Base-by-base conservation (phyloP, 2,329 filamentous ascomycete genomes). In the Dactylellina sp. region DNA sequence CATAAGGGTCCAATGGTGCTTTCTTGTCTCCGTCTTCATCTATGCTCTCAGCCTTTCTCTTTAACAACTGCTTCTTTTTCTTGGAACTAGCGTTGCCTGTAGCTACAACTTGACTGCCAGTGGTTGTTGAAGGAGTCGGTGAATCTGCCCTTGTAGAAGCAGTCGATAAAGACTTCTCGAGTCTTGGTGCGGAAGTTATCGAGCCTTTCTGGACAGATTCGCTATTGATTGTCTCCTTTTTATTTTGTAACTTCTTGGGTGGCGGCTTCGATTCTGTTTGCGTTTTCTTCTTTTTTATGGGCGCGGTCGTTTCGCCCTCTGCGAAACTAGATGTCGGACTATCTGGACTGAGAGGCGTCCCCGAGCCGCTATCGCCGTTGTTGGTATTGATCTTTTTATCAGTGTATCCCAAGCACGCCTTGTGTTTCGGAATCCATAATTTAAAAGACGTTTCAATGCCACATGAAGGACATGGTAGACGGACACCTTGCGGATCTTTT, bases 21-120 rank as follows among this genome's bases (percentile, higher is more conserved):
- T 72, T 72, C 59, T 65, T 72, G 14, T 72, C 68, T 3, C 11
- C 32, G 6, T 72, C 68, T 24, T 72, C 68, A n/a, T 72, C 68
- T 11, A 72, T 35, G 32, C 53, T 72, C n/a, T 72, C 68, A 6
- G 68, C 68, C 16, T 72, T 72, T 42, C 68, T 42, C n/a, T 72
- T 72, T 18, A 72, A 35, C n/a, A 72, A 22, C 22, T 59, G 44
- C 35, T 72, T 72, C 53, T 72, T 72, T 42, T 72, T 72, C 47
- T 72, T 72, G 2, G 68, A 53, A 6, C 53, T 42, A 7, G 53
- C 39, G 2, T 53, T 47, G 52, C 5, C 37, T 12, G 68, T 25
- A 7, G 53, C 39, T 14, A 53, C 22, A 14, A 20, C 35, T 22
- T 59, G 22, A 6, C 46, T 59, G 24, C 39, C 25, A 7, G 47